Evolutionary conservation across 2,329 filamentous ascomycete genomes (phyloP).

Genomic region (Penicillium vulpinum): DNA sequence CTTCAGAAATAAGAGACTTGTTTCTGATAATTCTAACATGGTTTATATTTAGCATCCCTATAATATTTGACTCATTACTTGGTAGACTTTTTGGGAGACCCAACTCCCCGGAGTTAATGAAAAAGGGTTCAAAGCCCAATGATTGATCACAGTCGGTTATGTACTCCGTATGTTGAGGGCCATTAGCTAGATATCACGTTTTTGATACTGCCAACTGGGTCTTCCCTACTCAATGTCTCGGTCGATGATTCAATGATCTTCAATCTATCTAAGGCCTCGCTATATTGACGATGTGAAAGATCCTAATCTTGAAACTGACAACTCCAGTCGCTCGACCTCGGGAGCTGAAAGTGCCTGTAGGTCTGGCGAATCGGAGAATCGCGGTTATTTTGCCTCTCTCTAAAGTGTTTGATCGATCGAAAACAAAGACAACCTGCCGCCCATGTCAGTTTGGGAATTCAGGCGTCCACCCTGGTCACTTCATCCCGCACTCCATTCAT

Average conservation of each 20-base stretch:
- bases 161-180: conserved; percentile 7
- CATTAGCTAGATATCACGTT: conserved; percentile 1
- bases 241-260: too few relatives aligned
- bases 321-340: conserved; percentile 58
- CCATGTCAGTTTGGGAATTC: not conserved
- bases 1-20: too few relatives aligned
- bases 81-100: too few relatives aligned
- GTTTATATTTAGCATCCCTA: not conserved
- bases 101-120: not conserved
- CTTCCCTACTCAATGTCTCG: conserved; percentile 76
- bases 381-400: conserved; percentile 69
- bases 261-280: conserved; percentile 60
- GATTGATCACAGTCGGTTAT: conserved; percentile 22
- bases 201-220: conserved; percentile 59
- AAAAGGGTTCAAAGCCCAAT: conserved; percentile 2
- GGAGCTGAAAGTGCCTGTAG: conserved; percentile 62
- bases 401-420: conserved; percentile 15
- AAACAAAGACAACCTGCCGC: not conserved
- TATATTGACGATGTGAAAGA: conserved; percentile 72
- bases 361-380: conserved; percentile 76
- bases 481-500: not conserved
- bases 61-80: too few relatives aligned
- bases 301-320: conserved; percentile 72
- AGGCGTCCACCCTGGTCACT: not conserved
- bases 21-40: not conserved